phyloP scores from a whole-genome alignment of 768 basidiomycete species.

The Calocybe indica region DNA sequence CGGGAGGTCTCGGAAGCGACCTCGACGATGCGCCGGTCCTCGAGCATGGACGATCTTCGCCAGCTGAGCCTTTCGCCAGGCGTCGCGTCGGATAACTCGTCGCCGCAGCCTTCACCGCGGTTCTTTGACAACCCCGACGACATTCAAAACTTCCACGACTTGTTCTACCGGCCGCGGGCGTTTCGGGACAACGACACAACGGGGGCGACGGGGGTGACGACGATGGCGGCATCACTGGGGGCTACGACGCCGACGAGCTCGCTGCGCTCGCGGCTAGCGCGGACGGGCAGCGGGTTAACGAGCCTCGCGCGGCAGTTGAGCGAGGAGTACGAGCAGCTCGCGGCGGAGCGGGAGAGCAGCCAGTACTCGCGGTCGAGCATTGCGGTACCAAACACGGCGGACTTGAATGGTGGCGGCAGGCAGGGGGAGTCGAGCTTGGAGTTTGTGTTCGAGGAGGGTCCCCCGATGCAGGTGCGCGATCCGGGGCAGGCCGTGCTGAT shows the following conservation, averaged over 20 bases:
- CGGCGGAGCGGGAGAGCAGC: slow-evolving; percentile 24
- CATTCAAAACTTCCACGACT: slow-evolving; percentile 66
- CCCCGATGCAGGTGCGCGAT: slow-evolving; percentile 16
- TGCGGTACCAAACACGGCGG: slow-evolving; percentile 7
- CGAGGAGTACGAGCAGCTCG: slow-evolving; percentile 41
- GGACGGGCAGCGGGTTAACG: slow-evolving; percentile 40
- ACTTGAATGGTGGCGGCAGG: slow-evolving; percentile 10
- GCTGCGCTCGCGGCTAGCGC: slow-evolving; percentile 19
- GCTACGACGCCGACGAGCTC: slow-evolving; percentile 18
- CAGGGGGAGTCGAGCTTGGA: slow-evolving; percentile 26
- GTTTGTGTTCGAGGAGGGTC: slow-evolving; percentile 32
- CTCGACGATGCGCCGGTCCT: too few relatives aligned
- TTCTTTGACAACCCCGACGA: slow-evolving; percentile 57
- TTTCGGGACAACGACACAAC: slow-evolving; percentile 9
- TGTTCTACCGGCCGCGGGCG: slow-evolving; percentile 56
- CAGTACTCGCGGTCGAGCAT: slow-evolving; percentile 21
- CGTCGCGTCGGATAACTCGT: slow-evolving; percentile 22
- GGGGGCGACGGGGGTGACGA: slow-evolving; percentile 5
- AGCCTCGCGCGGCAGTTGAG: slow-evolving; percentile 45
- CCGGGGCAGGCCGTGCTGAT: slow-evolving; percentile 7
- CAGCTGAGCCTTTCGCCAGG: background rate
- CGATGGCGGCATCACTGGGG: slow-evolving; percentile 2
- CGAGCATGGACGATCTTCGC: too few relatives aligned
- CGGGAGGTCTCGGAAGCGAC: slow-evolving; percentile 2
- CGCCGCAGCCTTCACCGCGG: slow-evolving; percentile 41